Conservation (phyloP, 73 alveolate genomes). For the Tetrahymena elliotti region DNA sequence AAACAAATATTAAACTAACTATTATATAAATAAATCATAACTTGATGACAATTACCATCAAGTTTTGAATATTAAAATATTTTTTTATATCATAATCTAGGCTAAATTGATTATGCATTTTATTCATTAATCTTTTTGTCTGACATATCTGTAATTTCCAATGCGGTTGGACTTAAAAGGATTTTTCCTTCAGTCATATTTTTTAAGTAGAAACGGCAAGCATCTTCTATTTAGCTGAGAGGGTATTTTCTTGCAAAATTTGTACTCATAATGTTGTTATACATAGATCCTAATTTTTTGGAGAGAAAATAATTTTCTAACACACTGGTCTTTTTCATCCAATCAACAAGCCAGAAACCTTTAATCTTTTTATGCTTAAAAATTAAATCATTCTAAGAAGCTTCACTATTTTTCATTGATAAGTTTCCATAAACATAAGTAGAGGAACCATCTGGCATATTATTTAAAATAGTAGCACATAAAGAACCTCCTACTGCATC, state of each 20-base stretch:
- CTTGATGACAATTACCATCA: too few relatives aligned
- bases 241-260: constrained; percentile 13
- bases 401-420: constrained; percentile 17
- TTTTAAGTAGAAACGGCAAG: background rate
- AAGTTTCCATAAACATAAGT: constrained; percentile 46
- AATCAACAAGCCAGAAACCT: constrained; percentile 42
- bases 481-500: constrained; percentile 66
- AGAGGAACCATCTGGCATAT: constrained; percentile 49
- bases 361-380: constrained; percentile 44
- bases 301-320: constrained; percentile 11
- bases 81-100: background rate
- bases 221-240: constrained; percentile 1
- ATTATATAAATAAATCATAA: too few relatives aligned
- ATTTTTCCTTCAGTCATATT: constrained; percentile 29
- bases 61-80: background rate
- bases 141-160: background rate
- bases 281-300: background rate
- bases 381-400: constrained; percentile 36
- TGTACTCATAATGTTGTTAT: background rate
- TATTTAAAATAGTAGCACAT: constrained; percentile 44
- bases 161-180: constrained; percentile 6
- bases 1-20: background rate
- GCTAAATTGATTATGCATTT: background rate
- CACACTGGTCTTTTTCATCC: constrained; percentile 10
- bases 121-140: background rate